A percentile compares a stretch with the other conserved stretches of the same genome.
phyloP scores from a whole-genome alignment of 2,329 filamentous ascomycete species.

The Colletotrichum sp. region DNA sequence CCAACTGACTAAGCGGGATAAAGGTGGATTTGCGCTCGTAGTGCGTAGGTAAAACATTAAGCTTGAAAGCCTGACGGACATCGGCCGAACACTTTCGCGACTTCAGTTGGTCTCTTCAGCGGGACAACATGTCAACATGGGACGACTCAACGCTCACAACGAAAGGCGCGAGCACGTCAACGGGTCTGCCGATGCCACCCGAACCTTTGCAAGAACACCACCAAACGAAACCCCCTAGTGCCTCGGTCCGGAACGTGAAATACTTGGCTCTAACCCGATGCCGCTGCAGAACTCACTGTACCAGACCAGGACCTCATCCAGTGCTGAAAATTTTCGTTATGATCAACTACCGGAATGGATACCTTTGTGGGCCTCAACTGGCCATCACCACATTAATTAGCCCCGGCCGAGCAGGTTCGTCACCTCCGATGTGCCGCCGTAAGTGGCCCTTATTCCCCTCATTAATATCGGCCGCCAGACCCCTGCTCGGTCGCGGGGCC shows the following conservation, averaged over 20 bases:
- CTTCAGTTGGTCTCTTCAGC: not conserved
- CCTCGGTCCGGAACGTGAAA: not conserved
- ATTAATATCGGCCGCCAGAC: not conserved
- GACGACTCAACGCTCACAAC: not conserved
- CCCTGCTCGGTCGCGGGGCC: not conserved
- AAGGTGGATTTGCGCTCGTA: too few relatives aligned
- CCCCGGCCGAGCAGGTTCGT: not conserved
- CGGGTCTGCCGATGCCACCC: not conserved
- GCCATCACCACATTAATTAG: not conserved
- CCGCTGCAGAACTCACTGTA: not conserved
- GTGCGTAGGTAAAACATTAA: too few relatives aligned
- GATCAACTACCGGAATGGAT: not conserved
- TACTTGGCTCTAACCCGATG: not conserved
- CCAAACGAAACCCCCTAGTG: not conserved
- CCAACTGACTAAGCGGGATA: too few relatives aligned
- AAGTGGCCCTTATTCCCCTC: not conserved
- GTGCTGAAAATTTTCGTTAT: not conserved
- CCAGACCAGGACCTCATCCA: not conserved
- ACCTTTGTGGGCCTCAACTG: not conserved
- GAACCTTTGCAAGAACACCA: not conserved
- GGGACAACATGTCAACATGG: not conserved
- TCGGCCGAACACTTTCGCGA: not conserved
- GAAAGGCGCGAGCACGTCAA: not conserved
- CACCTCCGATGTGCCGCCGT: slow-evolving; percentile 1
- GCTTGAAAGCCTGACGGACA: not conserved